Base-by-base conservation (phyloP, 352 stramenopile genomes). In the Phytopythium mirpurense region DNA sequence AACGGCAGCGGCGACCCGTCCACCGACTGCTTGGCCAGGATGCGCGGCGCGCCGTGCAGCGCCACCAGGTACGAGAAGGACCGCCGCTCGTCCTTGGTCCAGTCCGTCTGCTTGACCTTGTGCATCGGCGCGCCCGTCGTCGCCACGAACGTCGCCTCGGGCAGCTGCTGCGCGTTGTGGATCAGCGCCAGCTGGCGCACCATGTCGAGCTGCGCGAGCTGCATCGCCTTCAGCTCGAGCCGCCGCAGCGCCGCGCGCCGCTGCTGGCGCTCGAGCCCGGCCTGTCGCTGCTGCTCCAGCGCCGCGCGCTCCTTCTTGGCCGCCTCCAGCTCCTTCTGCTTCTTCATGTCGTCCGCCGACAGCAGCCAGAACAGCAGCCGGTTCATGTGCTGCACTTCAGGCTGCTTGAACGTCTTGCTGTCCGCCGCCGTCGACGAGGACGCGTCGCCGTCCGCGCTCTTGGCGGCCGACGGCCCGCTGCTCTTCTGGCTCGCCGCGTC, bases 331-430 rank as follows among this genome's bases (percentile, higher is more conserved):
- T 92, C 83, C 40, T 91, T 87, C 21, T 91, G 79, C 6, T 76
- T 75, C 61, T 93, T 90, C 37, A 88, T 80, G 32, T 95, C 85
- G 41, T 95, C 85, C 1, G 78, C 83, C 29, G 85, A 95, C 26
- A 95, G 60, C 23, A 95, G 60, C 85, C 85, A 95, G 36, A 88
- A 75, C 32, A 95, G 62, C 50, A 95, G 59, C 2, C 85, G 81
- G 57, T 95, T 95, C 85, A 95, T 95, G 51, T 89, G 78, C 59
- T 95, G 85, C 54, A 95, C 85, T 52, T 95, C 85, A 0, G 85
- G 85, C 56, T 93, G 83, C 61, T 90, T 92, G 53, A 90, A 95
- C 34, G 74, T 76, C 42, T 68, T 71, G 24, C 16, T 36, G 5
- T 70, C 57, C n/a, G 48, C 44, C 37, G 51, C 26, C 29, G 29